phyloP scores from a whole-genome alignment of 768 basidiomycete genomes.

The Mycena galopus region DNA sequence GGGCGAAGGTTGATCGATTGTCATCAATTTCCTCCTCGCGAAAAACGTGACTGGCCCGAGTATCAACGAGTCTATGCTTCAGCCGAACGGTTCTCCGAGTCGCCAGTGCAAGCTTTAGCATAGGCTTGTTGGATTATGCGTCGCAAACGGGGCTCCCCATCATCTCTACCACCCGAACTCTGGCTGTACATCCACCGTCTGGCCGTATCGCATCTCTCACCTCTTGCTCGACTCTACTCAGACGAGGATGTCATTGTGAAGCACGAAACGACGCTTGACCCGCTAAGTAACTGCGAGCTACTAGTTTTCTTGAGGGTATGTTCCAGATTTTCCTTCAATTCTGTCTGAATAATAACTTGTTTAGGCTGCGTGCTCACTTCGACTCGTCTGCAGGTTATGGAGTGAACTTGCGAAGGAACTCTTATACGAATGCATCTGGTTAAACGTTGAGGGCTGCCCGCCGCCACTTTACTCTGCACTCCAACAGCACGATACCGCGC shows the following conservation, averaged over 20 bases:
- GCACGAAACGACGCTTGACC: neutral
- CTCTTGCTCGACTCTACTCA: too few species aligned
- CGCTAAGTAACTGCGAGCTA: neutral
- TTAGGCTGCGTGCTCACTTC: neutral
- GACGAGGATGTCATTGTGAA: neutral
- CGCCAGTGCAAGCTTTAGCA: too few species aligned
- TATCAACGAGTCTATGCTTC: too few species aligned
- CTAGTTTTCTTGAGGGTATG: neutral
- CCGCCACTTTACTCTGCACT: neutral
- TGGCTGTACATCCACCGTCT: slow-evolving; percentile 24
- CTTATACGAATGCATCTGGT: neutral
- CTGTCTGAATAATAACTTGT: neutral
- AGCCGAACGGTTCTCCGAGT: too few species aligned
- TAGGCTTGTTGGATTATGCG: too few species aligned
- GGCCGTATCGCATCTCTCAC: neutral
- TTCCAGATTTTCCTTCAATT: too few species aligned
- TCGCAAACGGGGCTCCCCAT: neutral
- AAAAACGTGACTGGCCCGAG: too few species aligned
- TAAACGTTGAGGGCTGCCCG: neutral
- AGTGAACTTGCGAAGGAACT: neutral
- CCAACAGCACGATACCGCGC: neutral
- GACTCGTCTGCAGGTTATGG: neutral
- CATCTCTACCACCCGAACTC: slow-evolving; percentile 8
- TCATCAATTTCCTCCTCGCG: too few species aligned
- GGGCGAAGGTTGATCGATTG: too few species aligned